Base-by-base conservation (phyloP, 306 rosid genomes). In the Corylus americana region DNA sequence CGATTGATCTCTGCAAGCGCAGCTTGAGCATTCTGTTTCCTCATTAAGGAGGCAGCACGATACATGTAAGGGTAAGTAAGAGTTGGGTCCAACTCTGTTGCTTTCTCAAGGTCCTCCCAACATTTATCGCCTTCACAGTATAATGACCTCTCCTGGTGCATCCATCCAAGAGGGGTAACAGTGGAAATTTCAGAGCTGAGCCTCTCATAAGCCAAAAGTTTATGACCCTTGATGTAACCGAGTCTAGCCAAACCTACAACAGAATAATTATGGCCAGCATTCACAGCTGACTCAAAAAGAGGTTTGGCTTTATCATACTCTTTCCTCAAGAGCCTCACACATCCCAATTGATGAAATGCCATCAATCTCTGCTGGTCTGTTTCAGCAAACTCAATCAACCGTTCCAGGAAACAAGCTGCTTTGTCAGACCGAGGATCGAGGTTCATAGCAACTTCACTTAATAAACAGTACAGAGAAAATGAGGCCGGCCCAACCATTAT, bases 131-230 rank as follows among this genome's bases (percentile, higher is more conserved):
- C 90, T 62, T 92, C 95, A 81, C 91, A 86, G 78, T 94, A 92
- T 63, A 94, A 88, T 66, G 98, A 88, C 77, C 97, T 86, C 91
- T 94, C 98, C 79, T 92, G 94, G 82, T 89, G 87, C 97, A 94
- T 89, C 98, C 98, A 94, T 71, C 98, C 98, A 77, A 80, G 89
- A 12, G 90, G 94, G 29, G 74, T 57, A 68, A 70, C 86, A 73
- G 91, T 78, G 42, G 90, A 78, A 84, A 94, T 85, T 70, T 84
- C 82, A n/a, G 92, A 90, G 80, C 92, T 89, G 82, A 94, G 82
- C 85, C 84, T 92, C 77, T 94, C 90, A 79, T 83, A 85, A 11
- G 97, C 83, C 89, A 88, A 83, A 79, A 80, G 83, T 69, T 88
- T 89, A 75, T 90, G 87, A 53, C 95, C 97, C 77, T 82, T 86